Evolutionary conservation across 1,284 basidiomycete species (phyloP).

Genomic region (Microbotryum saponariae): DNA sequence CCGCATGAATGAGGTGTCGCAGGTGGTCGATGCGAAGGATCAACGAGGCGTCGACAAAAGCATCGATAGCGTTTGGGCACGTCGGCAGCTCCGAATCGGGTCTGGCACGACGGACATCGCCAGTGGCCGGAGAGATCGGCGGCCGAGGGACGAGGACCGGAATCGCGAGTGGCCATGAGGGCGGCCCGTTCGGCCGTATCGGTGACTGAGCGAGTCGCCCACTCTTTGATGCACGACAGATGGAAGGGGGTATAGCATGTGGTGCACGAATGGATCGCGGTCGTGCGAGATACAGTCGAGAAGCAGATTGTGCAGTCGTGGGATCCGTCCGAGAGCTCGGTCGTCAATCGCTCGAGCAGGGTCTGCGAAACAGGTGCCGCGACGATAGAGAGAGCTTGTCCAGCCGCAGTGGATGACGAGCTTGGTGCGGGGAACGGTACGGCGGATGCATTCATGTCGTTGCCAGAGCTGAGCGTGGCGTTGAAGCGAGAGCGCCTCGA

Average conservation of each 20-base stretch:
- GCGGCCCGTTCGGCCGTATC: slow-evolving; percentile 48
- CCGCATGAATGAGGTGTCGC: slow-evolving; percentile 77
- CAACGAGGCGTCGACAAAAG: slow-evolving; percentile 68
- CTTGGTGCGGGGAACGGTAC: slow-evolving; percentile 8
- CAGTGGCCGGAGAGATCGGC: slow-evolving; percentile 25
- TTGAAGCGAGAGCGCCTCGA: slow-evolving; percentile 11
- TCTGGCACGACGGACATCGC: slow-evolving; percentile 37
- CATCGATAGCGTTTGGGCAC: slow-evolving; percentile 61
- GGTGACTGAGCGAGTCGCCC: slow-evolving; percentile 49
- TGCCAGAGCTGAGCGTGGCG: slow-evolving; percentile 11
- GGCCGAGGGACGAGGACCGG: slow-evolving; percentile 13
- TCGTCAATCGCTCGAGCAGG: slow-evolving; percentile 32
- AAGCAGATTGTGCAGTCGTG: slow-evolving; percentile 73
- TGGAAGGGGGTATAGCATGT: slow-evolving; percentile 81
- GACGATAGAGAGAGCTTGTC: neutral
- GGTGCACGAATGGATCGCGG: slow-evolving; percentile 70
- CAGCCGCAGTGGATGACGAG: neutral
- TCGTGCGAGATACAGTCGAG: slow-evolving; percentile 58
- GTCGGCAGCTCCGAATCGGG: slow-evolving; percentile 49
- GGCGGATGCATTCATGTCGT: slow-evolving; percentile 12
- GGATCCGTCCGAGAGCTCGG: slow-evolving; percentile 27
- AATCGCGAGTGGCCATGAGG: slow-evolving; percentile 27
- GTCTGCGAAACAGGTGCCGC: slow-evolving; percentile 28
- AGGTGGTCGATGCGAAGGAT: slow-evolving; percentile 53
- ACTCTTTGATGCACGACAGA: slow-evolving; percentile 66